Percentiles rank a stretch among this genome's conserved stretches.
phyloP scores from a whole-genome alignment of 1,284 basidiomycete species.

The Farysia itapuensis region DNA sequence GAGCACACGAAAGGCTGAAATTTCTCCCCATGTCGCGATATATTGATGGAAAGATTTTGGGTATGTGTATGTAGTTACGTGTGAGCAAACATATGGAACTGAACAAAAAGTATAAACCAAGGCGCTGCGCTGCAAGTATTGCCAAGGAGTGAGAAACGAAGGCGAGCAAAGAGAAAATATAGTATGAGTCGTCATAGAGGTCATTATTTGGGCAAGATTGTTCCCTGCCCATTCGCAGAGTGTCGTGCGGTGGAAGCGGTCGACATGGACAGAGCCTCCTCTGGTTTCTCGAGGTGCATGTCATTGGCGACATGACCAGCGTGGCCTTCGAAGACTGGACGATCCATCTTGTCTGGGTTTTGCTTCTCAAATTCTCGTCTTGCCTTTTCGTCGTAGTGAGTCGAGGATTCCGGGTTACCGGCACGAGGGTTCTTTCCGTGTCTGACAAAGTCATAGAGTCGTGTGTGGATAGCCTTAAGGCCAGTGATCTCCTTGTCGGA shows the following conservation, averaged over 20 bases:
- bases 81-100: no score
- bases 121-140: no score
- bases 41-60: no score
- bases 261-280: conserved; percentile 5
- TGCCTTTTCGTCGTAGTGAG: conserved; percentile 21
- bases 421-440: conserved; percentile 20
- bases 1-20: no score
- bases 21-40: no score
- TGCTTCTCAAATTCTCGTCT: conserved; percentile 16
- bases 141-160: no score
- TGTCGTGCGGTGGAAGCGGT: conserved; percentile 10
- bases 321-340: conserved; percentile 20
- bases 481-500: conserved; percentile 29
- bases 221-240: conserved; percentile 1
- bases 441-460: conserved; percentile 20
- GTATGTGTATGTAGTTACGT: no score
- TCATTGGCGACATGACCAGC: conserved; percentile 4
- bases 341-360: conserved; percentile 9
- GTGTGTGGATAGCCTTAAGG: conserved; percentile 29
- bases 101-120: no score
- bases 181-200: no score
- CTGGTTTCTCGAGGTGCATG: background rate
- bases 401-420: conserved; percentile 17
- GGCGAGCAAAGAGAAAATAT: no score
- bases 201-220: conserved; percentile 16